Conservation (phyloP, 306 rosid species). For the Quercus rubra region DNA sequence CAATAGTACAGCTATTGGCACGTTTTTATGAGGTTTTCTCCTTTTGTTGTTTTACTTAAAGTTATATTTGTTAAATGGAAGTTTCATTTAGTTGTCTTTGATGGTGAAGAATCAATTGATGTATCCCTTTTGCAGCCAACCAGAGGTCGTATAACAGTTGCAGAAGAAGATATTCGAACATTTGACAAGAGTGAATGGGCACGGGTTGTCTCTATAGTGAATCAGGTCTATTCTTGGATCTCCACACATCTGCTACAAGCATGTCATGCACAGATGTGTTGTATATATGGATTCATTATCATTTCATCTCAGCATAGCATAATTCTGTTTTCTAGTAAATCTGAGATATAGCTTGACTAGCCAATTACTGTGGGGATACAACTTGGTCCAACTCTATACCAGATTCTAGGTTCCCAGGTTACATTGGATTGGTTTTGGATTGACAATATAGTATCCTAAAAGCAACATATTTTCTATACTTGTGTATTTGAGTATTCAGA, state of each 20-base stretch:
- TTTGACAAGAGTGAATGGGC: conserved; percentile 99
- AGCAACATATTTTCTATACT: neutral
- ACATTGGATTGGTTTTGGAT: neutral
- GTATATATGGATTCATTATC: neutral
- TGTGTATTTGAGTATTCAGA: neutral
- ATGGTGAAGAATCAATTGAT: conserved; percentile 16
- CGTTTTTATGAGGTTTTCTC: conserved; percentile 88
- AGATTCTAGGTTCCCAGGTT: neutral
- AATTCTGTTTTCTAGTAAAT: neutral
- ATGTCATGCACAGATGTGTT: neutral
- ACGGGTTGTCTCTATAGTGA: conserved; percentile 72
- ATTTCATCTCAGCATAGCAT: neutral
- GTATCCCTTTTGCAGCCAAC: conserved; percentile 59
- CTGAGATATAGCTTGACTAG: neutral
- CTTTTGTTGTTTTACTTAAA: neutral
- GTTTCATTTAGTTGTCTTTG: conserved; percentile 17
- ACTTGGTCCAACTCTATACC: neutral
- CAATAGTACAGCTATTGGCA: conserved; percentile 86
- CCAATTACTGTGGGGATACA: neutral
- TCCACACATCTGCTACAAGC: conserved; percentile 8
- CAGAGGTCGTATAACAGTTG: conserved; percentile 78
- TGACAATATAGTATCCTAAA: neutral
- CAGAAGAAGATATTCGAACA: conserved; percentile 82
- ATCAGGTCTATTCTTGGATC: conserved; percentile 56
- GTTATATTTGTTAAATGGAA: neutral